Base-by-base conservation (phyloP, 768 basidiomycete species). In the Lentinula boryana region DNA sequence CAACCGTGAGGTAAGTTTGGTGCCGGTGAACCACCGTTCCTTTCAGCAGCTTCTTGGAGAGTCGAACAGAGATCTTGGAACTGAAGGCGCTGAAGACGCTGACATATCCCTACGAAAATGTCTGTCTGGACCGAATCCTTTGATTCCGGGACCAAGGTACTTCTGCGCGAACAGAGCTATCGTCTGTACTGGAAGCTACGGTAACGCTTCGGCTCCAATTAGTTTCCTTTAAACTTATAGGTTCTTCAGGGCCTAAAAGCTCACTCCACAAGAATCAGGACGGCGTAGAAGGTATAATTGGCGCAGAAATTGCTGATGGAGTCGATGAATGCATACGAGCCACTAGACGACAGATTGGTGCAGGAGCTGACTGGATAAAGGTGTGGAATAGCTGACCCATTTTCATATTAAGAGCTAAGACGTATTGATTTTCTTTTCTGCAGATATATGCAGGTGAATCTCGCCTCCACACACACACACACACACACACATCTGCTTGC, bases 291-390 rank as follows among this genome's bases (percentile, higher is more conserved):
- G 80, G 82, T 1, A 73, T 84, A 41, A 79, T 75, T 4, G 84
- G 86, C 5, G 84, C 84, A 8, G 81, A 85, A 60, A 76, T 78
- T 3, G 85, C 79, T 1, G 85, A 88, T 63, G 87, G 86, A 1
- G 70, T 77, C 23, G 80, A 79, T 35, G 83, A 76, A 36, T 84
- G 86, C 64, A 67, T 80, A 43, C 77, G 76, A 61, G 84, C 80
- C 12, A 83, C 86, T 5, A 75, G 85, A 31, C 77, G 76, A 61
- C 87, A 87, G 63, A 78, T 88, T 58, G 85, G 85, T 33, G 80
- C 83, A 12, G 85, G 85, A 6, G 82, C 86, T 4, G 87, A 88
- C 69, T 85, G 82, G 82, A 84, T 88, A 64, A 87, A 87, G 78
- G 82, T 83, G 61, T 23, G 67, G 65, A 4, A 46, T 23, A 43